Evolutionary conservation across 192 early-diverging fungal genomes (phyloP).

Genomic region (Coemansia sp.): DNA sequence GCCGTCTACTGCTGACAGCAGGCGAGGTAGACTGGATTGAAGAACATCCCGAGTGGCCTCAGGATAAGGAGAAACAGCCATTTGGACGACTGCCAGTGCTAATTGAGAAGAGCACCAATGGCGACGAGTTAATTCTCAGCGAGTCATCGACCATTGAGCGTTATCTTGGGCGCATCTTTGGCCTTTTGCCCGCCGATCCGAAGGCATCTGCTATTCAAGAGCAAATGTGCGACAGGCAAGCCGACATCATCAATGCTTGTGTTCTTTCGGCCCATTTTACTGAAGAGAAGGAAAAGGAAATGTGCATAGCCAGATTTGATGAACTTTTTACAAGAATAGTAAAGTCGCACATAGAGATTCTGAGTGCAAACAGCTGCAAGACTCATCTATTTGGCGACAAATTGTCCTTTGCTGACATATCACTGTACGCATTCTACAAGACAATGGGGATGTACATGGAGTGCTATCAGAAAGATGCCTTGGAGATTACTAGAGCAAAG

Average conservation of each 20-base stretch:
- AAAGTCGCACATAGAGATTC: constrained; percentile 30
- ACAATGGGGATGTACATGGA: constrained; percentile 2
- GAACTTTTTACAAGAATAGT: constrained; percentile 22
- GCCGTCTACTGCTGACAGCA: constrained; percentile 37
- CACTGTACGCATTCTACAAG: constrained; percentile 24
- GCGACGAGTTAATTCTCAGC: constrained; percentile 28
- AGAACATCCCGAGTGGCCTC: constrained; percentile 22
- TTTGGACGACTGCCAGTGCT: constrained; percentile 32
- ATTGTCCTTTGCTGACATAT: constrained; percentile 47
- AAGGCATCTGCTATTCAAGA: constrained; percentile 29
- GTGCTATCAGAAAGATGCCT: neutral
- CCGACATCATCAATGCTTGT: constrained; percentile 4
- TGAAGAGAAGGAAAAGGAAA: neutral
- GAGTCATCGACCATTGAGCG: constrained; percentile 54
- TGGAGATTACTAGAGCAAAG: neutral
- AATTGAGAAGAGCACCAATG: constrained; percentile 16
- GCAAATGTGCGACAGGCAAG: constrained; percentile 12
- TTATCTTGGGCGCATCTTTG: constrained; percentile 53
- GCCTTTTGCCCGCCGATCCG: constrained; percentile 22
- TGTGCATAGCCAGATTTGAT: neutral
- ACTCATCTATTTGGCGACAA: constrained; percentile 54
- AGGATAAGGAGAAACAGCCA: constrained; percentile 24
- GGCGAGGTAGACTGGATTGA: constrained; percentile 35
- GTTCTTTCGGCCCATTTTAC: neutral
- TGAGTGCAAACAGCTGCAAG: constrained; percentile 54